Evolutionary conservation across 2,329 filamentous ascomycete genomes (phyloP), one percentile per base, ranked within the genome.

Genomic region (Phialophora macrospora): DNA sequence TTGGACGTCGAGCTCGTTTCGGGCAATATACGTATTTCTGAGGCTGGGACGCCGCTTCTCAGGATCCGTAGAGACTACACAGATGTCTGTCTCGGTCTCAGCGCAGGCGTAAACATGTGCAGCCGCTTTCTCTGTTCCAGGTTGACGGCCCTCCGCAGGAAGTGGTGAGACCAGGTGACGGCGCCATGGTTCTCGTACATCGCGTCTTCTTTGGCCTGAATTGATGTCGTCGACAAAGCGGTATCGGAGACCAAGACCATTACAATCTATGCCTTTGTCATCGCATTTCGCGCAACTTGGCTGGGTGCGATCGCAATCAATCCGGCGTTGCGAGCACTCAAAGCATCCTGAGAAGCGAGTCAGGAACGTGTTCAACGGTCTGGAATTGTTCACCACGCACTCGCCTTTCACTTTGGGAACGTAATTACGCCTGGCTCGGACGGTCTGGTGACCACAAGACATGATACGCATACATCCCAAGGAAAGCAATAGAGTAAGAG

Each of bases 251-350:
- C 72, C 74, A 2, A 71, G 66, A 0, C 77, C 76, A 9, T 71
- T 73, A 60, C 77, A 78, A 0, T 66, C 54, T 2, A 78, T 59
- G 0, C 75, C 75, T 22, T 72, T 74, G 3, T 73, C 72, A 12
- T 65, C 30, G 32, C 77, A 78, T 57, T 78, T 78, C 0, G 51
- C 41, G 59, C 77, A 78, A 3, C 60, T 61, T 0, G 76, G 77
- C 28, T 73, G 65, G 7, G 69, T 70, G 12, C 70, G 62, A 64
- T 78, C 77, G 61, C 77, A 78, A 57, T 74, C 64, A 24, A 78
- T 76, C 11, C 76, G 75, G 8, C 77, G 75, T 51, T 75, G 72
- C 4, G 73, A 73, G 60, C 76, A 78, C 55, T 77, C 70, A 30
- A 75, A 75, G 63, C 77, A 78, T 9, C 77, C 76, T 34, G 14